Conservation (phyloP, 208 protist genomes). For the Wallacemonas rigidus region DNA sequence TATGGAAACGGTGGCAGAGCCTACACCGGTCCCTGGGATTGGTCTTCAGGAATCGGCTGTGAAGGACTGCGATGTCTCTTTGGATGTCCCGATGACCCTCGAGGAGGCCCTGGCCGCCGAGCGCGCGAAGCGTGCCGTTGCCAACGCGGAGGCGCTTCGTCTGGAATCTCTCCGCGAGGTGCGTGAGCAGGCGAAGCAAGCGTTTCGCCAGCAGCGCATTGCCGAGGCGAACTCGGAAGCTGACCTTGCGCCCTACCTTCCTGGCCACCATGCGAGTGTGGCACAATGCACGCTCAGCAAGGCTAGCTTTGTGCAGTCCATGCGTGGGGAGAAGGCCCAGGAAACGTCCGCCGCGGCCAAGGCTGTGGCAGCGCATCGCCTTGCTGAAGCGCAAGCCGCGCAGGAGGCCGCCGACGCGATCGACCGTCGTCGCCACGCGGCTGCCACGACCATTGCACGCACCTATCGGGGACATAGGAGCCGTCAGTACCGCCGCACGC, state of each 20-base stretch:
- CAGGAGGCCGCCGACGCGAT: not conserved
- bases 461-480: conserved; percentile 28
- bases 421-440: not conserved
- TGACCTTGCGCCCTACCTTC: conserved; percentile 35
- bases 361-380: not conserved
- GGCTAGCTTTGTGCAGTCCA: conserved; percentile 7
- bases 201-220: conserved; percentile 53
- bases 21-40: not conserved
- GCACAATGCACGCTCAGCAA: conserved; percentile 5
- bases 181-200: conserved; percentile 32
- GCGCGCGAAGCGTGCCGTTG: conserved; percentile 23
- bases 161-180: conserved; percentile 26
- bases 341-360: conserved; percentile 5
- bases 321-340: not conserved
- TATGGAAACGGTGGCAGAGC: not conserved
- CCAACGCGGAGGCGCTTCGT: conserved; percentile 25
- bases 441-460: conserved; percentile 19
- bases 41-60: not conserved
- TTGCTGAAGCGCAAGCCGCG: not conserved
- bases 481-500: conserved; percentile 25
- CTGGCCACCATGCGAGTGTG: not conserved
- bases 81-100: conserved; percentile 21
- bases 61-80: not conserved
- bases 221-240: conserved; percentile 32
- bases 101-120: conserved; percentile 30